Base-by-base conservation (phyloP, 2,329 filamentous ascomycete species). In the Xylaria sp. region DNA sequence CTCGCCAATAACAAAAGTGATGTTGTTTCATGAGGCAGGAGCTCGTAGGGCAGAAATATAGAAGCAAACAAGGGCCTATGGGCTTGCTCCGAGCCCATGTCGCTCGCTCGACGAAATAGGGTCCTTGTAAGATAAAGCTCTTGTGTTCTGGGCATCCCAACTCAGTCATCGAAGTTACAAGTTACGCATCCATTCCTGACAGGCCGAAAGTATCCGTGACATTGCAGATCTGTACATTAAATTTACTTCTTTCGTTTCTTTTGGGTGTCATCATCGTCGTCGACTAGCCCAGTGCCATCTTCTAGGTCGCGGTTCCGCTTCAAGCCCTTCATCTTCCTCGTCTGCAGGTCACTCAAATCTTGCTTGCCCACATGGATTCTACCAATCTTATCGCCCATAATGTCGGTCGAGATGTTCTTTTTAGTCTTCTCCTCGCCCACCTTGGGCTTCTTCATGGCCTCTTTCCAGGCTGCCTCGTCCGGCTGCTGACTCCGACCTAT, bases 261-360 rank as follows among this genome's bases (percentile, higher is more conserved):
- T 68, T 79, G 73, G 63, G 76, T 76, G 33, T 83, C 81, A 49
- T 82, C 85, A 61, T 86, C 85, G 13, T 83, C 83, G 18, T 83
- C 83, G 18, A 76, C 83, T 3, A 83, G 85, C 61, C 87, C 88
- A 28, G 84, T 85, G 51, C 86, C 86, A 60, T 83, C 84, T 61
- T 86, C 85, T 28, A 88, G 82, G 71, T 90, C 90, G 64, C 93
- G 89, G 72, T 87, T 90, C 73, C 96, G 88, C 89, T 98, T 99
- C 74, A 99, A 82, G 74, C 94, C 96, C 90, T 99, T 99, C 94
- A 99, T 98, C 89, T 99, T 99, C 79, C 96, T 91, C 62, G 94
- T 97, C 86, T 99, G 96, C 81, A 99, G 82, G 76, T 92, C 88
- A 78, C 86, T 86, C 68, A 99, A 87, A 83, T 99, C 94, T 83